Base-by-base conservation (phyloP, 2,329 filamentous ascomycete genomes). In the Aureobasidium sp. region DNA sequence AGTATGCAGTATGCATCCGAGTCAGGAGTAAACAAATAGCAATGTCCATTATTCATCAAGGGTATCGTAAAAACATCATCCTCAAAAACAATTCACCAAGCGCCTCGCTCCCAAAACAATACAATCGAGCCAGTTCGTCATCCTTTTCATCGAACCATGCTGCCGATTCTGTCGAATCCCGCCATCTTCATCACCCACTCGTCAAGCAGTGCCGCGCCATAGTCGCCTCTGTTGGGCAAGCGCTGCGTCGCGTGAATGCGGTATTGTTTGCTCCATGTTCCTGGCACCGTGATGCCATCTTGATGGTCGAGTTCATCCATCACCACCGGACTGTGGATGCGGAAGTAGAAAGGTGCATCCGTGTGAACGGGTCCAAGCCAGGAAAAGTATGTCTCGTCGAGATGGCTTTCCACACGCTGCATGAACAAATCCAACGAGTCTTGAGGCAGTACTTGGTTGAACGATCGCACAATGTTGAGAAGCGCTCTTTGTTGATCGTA, bases 231-330 rank as follows among this genome's bases (percentile, higher is more conserved):
- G 70, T 92, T 91, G 1, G 89, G 89, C 37, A 83, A 85, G 35
- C 89, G 75, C 65, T 89, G 74, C 57, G 90, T 75, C 0, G 88
- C 91, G 70, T 92, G 89, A 37, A 90, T 87, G 67, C 91, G 89
- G 67, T 89, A 92, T 85, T 85, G 0, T 89, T 89, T 72, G 88
- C 81, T 53, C 78, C 77, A 69, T 91, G 92, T 0, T 80, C 84
- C 69, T 91, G 72, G 68, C 91, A 91, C 31, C 44, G 33, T 60
- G 0, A 91, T 88, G 0, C 88, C 88, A 0, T 85, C 89, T 71
- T 92, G 89, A 68, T 91, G 87, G 67, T 92, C 89, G 68, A 92
- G 89, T 77, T 92, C 89, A 57, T 87, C 76, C 6, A 91, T 76
- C 0, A 90, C 77, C 0, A 91, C 86, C 0, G 88, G 88, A 65